phyloP scores from a whole-genome alignment of 768 basidiomycete genomes.

The Rhodotorula babjevae region DNA sequence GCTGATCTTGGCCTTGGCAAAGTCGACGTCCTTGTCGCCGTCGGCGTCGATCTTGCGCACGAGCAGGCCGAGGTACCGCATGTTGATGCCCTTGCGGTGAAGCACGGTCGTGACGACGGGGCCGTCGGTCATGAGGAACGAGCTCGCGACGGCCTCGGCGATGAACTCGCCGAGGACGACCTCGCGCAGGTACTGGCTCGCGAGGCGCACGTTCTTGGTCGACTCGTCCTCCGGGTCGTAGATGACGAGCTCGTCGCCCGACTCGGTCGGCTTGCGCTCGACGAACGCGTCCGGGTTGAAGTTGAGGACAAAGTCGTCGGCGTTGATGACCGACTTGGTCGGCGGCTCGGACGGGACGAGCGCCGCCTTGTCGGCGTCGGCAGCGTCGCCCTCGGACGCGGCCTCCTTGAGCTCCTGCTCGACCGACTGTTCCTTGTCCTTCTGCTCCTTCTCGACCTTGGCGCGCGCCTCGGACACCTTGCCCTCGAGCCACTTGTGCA shows the following conservation, averaged over 20 bases:
- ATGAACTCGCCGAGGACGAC: slow-evolving; percentile 47
- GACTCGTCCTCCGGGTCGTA: slow-evolving; percentile 48
- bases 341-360: neutral
- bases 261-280: slow-evolving; percentile 37
- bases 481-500: slow-evolving; percentile 48
- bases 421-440: slow-evolving; percentile 28
- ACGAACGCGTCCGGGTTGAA: slow-evolving; percentile 54
- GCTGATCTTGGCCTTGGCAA: slow-evolving; percentile 6
- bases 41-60: slow-evolving; percentile 45
- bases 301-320: slow-evolving; percentile 47
- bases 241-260: slow-evolving; percentile 16
- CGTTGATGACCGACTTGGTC: slow-evolving; percentile 46
- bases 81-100: slow-evolving; percentile 52
- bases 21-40: slow-evolving; percentile 31
- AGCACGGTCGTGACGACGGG: slow-evolving; percentile 46
- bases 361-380: slow-evolving; percentile 24
- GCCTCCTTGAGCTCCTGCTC: slow-evolving; percentile 43
- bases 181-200: slow-evolving; percentile 48
- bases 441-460: slow-evolving; percentile 32
- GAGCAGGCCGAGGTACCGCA: slow-evolving; percentile 51
- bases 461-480: slow-evolving; percentile 42
- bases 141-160: slow-evolving; percentile 45
- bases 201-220: slow-evolving; percentile 51
- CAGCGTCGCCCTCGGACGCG: slow-evolving; percentile 29
- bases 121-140: slow-evolving; percentile 48